Percentiles rank a stretch among this genome's conserved stretches.
Evolutionary conservation across 352 stramenopile species (phyloP).

Genomic region (Phytopythium aichiense): DNA sequence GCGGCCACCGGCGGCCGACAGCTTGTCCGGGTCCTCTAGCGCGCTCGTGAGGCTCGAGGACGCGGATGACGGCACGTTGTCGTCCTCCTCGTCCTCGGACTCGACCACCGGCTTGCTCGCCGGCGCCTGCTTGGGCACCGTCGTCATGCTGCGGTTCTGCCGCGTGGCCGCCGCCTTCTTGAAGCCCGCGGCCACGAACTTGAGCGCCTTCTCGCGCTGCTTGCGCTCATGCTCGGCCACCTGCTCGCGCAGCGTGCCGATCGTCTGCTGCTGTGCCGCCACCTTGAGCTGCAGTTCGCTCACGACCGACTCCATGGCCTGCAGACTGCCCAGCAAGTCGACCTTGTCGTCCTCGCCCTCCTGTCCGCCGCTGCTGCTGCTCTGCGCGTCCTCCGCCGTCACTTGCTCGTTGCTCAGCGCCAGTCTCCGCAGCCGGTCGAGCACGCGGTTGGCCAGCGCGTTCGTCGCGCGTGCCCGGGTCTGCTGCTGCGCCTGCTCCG

Average conservation of each 20-base stretch:
- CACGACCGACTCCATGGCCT: constrained; percentile 47
- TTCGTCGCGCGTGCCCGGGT: constrained; percentile 7
- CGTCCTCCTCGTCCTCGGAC: constrained; percentile 22
- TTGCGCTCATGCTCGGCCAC: constrained; percentile 26
- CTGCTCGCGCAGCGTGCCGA: constrained; percentile 27
- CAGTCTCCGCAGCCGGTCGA: constrained; percentile 31
- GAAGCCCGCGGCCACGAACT: constrained; percentile 12
- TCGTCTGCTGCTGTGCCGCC: constrained; percentile 37
- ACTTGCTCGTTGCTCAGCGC: constrained; percentile 23
- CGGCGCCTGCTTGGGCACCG: constrained; percentile 1
- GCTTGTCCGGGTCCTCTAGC: constrained; percentile 5
- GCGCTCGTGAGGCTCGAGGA: constrained; percentile 21
- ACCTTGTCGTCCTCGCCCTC: constrained; percentile 21
- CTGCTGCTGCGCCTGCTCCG: constrained; percentile 23
- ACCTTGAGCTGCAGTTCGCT: constrained; percentile 54
- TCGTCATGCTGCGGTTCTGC: constrained; percentile 22
- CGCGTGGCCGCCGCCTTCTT: constrained; percentile 15
- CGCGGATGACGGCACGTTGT: constrained; percentile 15
- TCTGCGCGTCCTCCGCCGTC: constrained; percentile 7
- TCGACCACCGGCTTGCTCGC: constrained; percentile 15
- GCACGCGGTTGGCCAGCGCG: constrained; percentile 21
- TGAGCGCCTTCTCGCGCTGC: constrained; percentile 24
- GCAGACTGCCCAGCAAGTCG: constrained; percentile 33
- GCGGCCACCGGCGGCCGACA: constrained; percentile 7
- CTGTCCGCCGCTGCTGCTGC: constrained; percentile 2